A percentile compares a stretch with the other conserved stretches of the same genome.
These are phyloP conservation scores for Aspergillus bertholletiae DNA, from an alignment of 495 filamentous ascomycete species.

Conservation along the genomic window DNA sequence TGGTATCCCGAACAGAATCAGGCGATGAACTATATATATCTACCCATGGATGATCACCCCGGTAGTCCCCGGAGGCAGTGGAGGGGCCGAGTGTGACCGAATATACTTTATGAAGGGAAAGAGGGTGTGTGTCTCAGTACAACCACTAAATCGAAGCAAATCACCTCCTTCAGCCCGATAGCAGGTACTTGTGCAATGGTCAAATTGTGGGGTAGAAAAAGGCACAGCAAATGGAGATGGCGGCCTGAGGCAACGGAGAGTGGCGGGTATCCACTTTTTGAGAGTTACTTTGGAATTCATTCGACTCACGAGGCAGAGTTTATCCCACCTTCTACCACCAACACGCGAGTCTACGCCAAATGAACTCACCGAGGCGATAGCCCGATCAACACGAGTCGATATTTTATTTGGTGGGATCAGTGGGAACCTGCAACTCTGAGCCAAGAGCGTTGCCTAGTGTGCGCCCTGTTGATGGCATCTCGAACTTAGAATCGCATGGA, in stretches of 20 bases:
- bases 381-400: background rate
- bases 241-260: background rate
- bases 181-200: background rate
- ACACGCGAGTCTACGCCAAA: background rate
- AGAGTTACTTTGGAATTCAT: background rate
- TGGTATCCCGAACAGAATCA: background rate
- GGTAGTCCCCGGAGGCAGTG: background rate
- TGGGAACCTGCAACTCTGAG: background rate
- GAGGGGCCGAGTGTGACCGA: background rate
- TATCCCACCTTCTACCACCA: background rate
- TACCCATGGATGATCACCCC: no score
- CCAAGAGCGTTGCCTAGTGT: background rate
- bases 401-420: background rate
- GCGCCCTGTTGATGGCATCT: constrained; percentile 15
- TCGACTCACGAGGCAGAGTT: background rate
- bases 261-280: background rate
- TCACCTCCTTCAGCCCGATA: background rate
- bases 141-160: no score
- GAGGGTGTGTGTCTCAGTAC: no score
- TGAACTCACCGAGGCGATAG: background rate
- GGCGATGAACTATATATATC: background rate
- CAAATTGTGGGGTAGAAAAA: background rate
- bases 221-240: background rate
- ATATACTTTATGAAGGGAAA: background rate
- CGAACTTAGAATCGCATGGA: constrained; percentile 20